Conservation (phyloP, 2,329 filamentous ascomycete genomes). For the Phialophora tarda region DNA sequence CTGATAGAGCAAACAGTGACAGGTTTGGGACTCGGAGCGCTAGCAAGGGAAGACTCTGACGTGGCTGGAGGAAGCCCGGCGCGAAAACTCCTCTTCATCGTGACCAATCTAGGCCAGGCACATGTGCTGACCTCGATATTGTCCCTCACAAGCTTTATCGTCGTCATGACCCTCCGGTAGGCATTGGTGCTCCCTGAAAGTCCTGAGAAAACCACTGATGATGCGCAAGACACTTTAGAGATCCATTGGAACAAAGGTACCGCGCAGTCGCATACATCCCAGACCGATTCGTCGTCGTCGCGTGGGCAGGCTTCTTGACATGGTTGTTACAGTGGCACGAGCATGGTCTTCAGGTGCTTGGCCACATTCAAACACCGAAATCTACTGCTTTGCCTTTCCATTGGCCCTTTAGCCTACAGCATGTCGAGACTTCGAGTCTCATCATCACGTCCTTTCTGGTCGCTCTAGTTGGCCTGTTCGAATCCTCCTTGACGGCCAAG, state of each 20-base stretch:
- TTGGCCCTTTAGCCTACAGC: slow-evolving; percentile 16
- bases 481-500: slow-evolving; percentile 20
- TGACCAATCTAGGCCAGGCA: neutral
- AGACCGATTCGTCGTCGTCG: slow-evolving; percentile 19
- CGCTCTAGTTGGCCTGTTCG: slow-evolving; percentile 17
- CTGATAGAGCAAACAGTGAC: slow-evolving; percentile 17
- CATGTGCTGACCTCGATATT: slow-evolving; percentile 13
- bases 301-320: slow-evolving; percentile 4
- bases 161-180: slow-evolving; percentile 15
- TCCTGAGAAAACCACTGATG: neutral
- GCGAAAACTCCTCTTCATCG: slow-evolving; percentile 15
- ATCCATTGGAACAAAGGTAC: neutral
- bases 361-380: slow-evolving; percentile 17
- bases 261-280: slow-evolving; percentile 12
- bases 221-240: slow-evolving; percentile 10
- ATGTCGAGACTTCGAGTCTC: slow-evolving; percentile 13
- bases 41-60: neutral
- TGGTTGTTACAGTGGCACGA: slow-evolving; percentile 13
- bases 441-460: slow-evolving; percentile 15
- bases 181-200: neutral
- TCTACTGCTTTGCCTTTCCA: slow-evolving; percentile 11
- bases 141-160: slow-evolving; percentile 10
- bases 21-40: slow-evolving; percentile 10
- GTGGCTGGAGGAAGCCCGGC: slow-evolving; percentile 16
- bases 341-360: slow-evolving; percentile 16